phyloP scores from a whole-genome alignment of 2,329 filamentous ascomycete species.

The Colletotrichum shisoi region DNA sequence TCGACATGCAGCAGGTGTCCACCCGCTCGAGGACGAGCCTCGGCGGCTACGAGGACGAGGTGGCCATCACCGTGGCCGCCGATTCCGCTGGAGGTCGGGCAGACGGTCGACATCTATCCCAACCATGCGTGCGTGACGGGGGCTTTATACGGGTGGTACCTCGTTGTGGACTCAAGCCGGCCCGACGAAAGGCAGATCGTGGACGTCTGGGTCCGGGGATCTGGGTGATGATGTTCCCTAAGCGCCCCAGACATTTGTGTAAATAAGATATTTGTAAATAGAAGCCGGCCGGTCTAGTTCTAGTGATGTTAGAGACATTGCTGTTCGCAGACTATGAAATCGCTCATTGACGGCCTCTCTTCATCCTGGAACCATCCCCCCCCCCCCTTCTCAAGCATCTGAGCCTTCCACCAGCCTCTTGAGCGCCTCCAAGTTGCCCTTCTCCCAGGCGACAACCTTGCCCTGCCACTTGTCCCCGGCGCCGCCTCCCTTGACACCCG shows the following conservation, averaged over 20 bases:
- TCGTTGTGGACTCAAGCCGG: conserved; percentile 55
- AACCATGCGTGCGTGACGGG: conserved; percentile 72
- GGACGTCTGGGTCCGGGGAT: conserved; percentile 68
- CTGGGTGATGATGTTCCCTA: conserved; percentile 53
- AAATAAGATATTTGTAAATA: not conserved
- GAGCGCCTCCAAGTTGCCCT: conserved; percentile 41
- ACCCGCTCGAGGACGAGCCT: conserved; percentile 54
- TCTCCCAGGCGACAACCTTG: conserved; percentile 45
- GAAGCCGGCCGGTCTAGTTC: too few species aligned
- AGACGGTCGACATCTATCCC: conserved; percentile 59
- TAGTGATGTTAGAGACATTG: not conserved
- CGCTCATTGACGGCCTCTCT: too few species aligned
- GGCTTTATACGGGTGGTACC: conserved; percentile 68
- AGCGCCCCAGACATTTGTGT: rapidly evolving
- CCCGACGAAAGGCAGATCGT: conserved; percentile 56
- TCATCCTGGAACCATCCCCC: too few species aligned
- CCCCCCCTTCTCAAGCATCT: too few species aligned
- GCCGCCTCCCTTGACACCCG: conserved; percentile 46
- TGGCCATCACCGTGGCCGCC: conserved; percentile 64
- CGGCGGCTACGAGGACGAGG: conserved; percentile 51
- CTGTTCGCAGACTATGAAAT: not conserved
- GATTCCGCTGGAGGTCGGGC: conserved; percentile 50
- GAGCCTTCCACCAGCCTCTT: conserved; percentile 31
- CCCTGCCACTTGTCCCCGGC: conserved; percentile 47
- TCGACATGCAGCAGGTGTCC: conserved; percentile 71